Evolutionary conservation across 2,329 filamentous ascomycete genomes (phyloP).

Genomic region (Fusarium papillatum): DNA sequence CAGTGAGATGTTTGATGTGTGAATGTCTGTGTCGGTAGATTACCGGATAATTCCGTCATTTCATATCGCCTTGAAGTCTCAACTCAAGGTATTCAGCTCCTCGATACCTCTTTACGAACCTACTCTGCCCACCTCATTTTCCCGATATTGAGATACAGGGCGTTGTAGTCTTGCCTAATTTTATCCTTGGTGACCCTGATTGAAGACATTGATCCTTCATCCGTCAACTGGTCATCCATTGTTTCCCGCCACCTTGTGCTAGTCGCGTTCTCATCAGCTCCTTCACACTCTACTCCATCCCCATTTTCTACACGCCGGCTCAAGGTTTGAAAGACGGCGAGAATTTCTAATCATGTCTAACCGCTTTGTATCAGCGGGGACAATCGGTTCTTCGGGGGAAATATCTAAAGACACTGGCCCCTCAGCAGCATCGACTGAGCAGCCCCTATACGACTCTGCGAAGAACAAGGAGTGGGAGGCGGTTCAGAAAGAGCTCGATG

Average conservation of each 20-base stretch:
- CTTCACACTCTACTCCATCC: neutral
- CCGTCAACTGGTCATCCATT: neutral
- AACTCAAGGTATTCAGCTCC: neutral
- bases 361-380: constrained; percentile 69
- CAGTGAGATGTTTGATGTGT: neutral
- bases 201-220: neutral
- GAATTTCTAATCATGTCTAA: constrained; percentile 57
- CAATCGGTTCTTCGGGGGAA: constrained; percentile 53
- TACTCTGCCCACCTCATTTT: neutral
- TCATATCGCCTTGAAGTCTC: neutral
- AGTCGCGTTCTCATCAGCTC: neutral
- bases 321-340: neutral
- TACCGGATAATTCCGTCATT: constrained; percentile 12
- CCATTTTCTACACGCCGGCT: neutral
- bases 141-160: neutral
- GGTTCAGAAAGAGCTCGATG: constrained; percentile 75
- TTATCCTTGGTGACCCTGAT: neutral
- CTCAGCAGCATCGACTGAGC: constrained; percentile 3
- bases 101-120: neutral
- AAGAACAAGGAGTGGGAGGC: constrained; percentile 69
- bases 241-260: neutral
- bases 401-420: constrained; percentile 34
- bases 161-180: too few species aligned
- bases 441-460: constrained; percentile 35
- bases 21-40: constrained; percentile 13